Evolutionary conservation across 1,139 yeast genomes (phyloP).

Genomic region (Protomyces lactucae-debilis): DNA sequence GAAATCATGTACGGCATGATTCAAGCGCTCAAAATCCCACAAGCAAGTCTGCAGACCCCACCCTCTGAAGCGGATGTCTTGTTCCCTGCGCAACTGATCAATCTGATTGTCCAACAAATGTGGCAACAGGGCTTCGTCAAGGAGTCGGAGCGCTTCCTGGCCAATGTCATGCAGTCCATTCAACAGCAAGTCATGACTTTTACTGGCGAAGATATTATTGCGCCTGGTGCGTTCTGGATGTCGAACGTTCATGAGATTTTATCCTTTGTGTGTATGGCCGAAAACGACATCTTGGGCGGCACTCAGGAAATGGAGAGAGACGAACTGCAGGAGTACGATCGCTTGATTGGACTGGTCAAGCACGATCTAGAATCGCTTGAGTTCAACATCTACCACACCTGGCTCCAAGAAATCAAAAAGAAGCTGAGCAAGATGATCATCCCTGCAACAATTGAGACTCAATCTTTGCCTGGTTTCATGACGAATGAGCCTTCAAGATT

Average conservation of each 20-base stretch:
- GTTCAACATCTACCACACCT: slow-evolving; percentile 89
- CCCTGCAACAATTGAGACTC: slow-evolving; percentile 89
- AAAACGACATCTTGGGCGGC: slow-evolving; percentile 77
- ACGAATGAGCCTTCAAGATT: slow-evolving; percentile 85
- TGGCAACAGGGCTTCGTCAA: slow-evolving; percentile 95
- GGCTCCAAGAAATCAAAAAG: slow-evolving; percentile 95
- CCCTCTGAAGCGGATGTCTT: slow-evolving; percentile 78
- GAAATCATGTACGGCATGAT: slow-evolving; percentile 86
- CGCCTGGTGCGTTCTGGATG: slow-evolving; percentile 96
- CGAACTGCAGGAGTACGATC: slow-evolving; percentile 85
- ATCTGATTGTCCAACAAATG: slow-evolving; percentile 90
- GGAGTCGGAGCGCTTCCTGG: slow-evolving; percentile 85
- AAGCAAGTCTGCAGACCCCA: slow-evolving; percentile 73
- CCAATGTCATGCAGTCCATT: slow-evolving; percentile 81
- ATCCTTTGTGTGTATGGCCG: slow-evolving; percentile 92
- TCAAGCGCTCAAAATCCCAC: slow-evolving; percentile 83
- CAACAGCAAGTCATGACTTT: slow-evolving; percentile 51
- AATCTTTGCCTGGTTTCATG: slow-evolving; percentile 92
- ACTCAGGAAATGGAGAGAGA: slow-evolving; percentile 77
- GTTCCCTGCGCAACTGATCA: slow-evolving; percentile 93
- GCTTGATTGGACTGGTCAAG: slow-evolving; percentile 83
- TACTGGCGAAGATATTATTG: slow-evolving; percentile 79
- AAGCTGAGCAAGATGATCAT: slow-evolving; percentile 87
- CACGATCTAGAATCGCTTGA: slow-evolving; percentile 92
- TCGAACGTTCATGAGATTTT: slow-evolving; percentile 93